Conservation (phyloP, 306 rosid genomes). For the Vigna unguiculata region DNA sequence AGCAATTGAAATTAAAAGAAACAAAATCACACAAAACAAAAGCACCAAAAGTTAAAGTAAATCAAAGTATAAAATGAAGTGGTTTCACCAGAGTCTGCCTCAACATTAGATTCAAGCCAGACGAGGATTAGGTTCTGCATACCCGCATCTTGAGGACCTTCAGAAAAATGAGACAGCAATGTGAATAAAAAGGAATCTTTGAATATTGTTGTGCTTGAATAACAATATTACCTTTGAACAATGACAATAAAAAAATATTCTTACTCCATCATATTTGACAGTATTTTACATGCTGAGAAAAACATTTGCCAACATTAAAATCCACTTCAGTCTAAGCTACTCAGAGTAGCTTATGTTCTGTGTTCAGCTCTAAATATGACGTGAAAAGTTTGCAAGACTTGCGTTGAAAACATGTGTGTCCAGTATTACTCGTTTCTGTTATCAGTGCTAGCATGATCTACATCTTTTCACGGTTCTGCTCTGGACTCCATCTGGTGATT, state of each 20-base stretch:
- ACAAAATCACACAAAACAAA: neutral
- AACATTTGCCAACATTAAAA: neutral
- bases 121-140: neutral
- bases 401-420: neutral
- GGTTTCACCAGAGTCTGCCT: neutral
- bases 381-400: neutral
- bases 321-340: neutral
- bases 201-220: neutral
- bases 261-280: neutral
- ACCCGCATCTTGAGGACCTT: too few relatives aligned
- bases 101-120: neutral
- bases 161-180: neutral
- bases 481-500: slow-evolving; percentile 69
- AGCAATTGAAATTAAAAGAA: neutral
- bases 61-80: neutral
- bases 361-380: neutral
- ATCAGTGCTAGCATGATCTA: slow-evolving; percentile 34
- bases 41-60: neutral
- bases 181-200: neutral
- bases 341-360: neutral
- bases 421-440: slow-evolving; percentile 18
- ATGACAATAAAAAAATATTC: neutral
- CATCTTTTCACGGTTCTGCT: slow-evolving; percentile 65
- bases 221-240: neutral
- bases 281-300: neutral